Base-by-base conservation (phyloP, 208 protist species). In the Crithidia bombi region DNA sequence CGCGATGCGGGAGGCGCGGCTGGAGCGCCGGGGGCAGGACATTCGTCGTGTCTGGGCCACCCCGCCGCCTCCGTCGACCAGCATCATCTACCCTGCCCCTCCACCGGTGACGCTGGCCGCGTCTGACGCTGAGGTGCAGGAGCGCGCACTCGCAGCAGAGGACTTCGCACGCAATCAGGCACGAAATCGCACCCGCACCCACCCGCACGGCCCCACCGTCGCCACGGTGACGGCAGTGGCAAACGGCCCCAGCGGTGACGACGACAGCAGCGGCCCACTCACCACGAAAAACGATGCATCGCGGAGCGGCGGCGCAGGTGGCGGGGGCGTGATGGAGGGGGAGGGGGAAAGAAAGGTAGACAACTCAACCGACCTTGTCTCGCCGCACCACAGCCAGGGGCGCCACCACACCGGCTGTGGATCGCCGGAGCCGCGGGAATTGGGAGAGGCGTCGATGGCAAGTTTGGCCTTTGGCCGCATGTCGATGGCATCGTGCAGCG, bases 401-500 rank as follows among this genome's bases (percentile, higher is more conserved):
- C 55, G 25, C 26, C 14, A 15, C 26, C 35, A 32, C 56, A 15
- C 56, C 41, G 19, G 19, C 23, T n/a, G 3, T 5, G 38, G 28
- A n/a, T 61, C 39, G 0, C 64, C 58, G 28, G 64, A 71, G 21
- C 56, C n/a, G 28, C 63, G 44, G 0, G 67, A 78, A 36, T 17
- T 55, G 46, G 52, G 19, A 15, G 78, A 81, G 35, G 33, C 52
- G 39, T 85, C 85, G 21, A 64, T 81, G 56, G 58, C 58, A n/a
- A 82, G 78, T 51, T 69, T 79, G 17, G 57, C 70, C 11, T n/a
- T 85, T 2, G 83, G 73, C 21, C 72, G 80, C 46, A 81, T 90
- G 79, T 84, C 83, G 17, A 84, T 90, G 82, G 65, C 69, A 0
- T 86, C 82, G 17, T 83, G 83, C 74, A 91, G 87, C 52, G 77